Base-by-base conservation (phyloP, 2,329 filamentous ascomycete genomes). In the Neonectria neomacrospora region DNA sequence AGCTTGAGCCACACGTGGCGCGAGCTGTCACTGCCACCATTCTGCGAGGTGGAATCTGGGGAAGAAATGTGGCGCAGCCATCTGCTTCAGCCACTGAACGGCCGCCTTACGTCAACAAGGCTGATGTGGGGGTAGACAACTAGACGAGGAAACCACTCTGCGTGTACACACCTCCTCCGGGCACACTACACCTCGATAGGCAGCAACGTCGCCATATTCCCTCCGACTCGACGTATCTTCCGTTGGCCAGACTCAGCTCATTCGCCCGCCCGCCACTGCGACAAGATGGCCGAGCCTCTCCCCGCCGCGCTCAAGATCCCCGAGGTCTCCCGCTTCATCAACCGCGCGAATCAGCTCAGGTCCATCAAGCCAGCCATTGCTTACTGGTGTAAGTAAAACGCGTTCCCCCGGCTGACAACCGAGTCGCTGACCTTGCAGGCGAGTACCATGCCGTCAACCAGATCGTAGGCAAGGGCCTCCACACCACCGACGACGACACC, bases 361-460 rank as follows among this genome's bases (percentile, higher is more conserved):
- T 86, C 86, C 63, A 88, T 90, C 74, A 96, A 95, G 79, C 96
- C 96, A 9, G 92, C 96, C 63, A 87, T 98, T 70, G 86, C 94
- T 67, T 99, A 98, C 79, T 98, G 95, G 94, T 96, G 95, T 97
- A 86, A 75, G 91, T 86, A 10, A 32, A n/a, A n/a, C n/a, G 10
- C 56, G 32, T 57, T 30, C 34, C 53, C 2, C 22, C 3, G 8
- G 26, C 10, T 30, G 9, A 34, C 11, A 14, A 12, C 30, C 34
- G n/a, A 14, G 1, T 22, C 20, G 26, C 44, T 51, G 2, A 52
- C 18, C 18, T 5, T 51, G 4, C 28, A 58, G 63, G 39, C 32
- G 91, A 96, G 75, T 97, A 96, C 79, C 96, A 93, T 85, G 92
- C 96, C 26, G 91, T 97, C 50, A 94, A 98, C 74, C 92, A 96